Percentiles rank a stretch among this genome's conserved stretches.
These are phyloP conservation scores for Zostera marina DNA, from an alignment of 116 monocot genomes.

Conservation along the genomic window DNA sequence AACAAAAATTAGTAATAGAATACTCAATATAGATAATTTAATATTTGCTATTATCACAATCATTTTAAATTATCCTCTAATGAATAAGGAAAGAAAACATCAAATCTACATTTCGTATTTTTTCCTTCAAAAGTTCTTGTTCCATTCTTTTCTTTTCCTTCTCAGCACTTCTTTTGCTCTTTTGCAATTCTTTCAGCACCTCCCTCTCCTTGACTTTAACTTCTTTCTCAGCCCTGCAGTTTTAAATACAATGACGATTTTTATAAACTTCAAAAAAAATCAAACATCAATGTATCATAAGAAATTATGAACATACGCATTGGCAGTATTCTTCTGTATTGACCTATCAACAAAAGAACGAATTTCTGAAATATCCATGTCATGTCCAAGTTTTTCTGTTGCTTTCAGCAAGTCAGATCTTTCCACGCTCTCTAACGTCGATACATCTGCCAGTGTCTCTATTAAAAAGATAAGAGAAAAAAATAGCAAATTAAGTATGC, in stretches of 20 bases:
- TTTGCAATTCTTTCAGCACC: slow-evolving; percentile 37
- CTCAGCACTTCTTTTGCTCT: slow-evolving; percentile 25
- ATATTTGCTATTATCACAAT: neutral
- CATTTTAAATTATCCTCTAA: neutral
- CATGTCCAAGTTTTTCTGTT: slow-evolving; percentile 28
- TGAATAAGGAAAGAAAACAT: neutral
- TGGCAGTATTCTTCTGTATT: slow-evolving; percentile 20
- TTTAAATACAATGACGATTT: slow-evolving; percentile 5
- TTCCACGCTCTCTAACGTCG: slow-evolving; percentile 9
- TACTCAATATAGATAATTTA: neutral
- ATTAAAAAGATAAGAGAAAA: slow-evolving; percentile 3
- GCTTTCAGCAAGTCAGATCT: slow-evolving; percentile 19
- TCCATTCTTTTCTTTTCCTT: slow-evolving; percentile 49
- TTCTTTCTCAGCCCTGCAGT: slow-evolving; percentile 42
- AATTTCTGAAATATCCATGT: slow-evolving; percentile 17
- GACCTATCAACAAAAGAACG: slow-evolving; percentile 28
- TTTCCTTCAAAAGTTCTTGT: slow-evolving; percentile 46
- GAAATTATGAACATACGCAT: slow-evolving; percentile 18
- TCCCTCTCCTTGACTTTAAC: slow-evolving; percentile 42
- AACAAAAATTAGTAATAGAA: neutral
- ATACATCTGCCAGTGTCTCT: slow-evolving; percentile 22
- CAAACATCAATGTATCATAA: neutral
- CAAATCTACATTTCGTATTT: slow-evolving; percentile 28
- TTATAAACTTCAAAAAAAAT: neutral
- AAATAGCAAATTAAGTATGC: neutral